Conservation (phyloP, 495 filamentous ascomycete genomes). For the Talaromyces thailandensis region DNA sequence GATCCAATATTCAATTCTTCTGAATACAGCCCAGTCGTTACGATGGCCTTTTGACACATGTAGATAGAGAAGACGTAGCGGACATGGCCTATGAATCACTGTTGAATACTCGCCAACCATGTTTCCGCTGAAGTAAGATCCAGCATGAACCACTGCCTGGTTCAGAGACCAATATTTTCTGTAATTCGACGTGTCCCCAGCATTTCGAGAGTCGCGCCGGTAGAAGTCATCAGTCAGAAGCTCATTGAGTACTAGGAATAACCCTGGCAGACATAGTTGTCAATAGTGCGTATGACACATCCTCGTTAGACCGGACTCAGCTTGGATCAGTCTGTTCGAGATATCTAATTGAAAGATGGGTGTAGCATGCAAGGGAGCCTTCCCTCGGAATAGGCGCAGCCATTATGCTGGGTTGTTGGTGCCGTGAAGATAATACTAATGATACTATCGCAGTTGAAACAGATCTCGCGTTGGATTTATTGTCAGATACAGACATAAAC, state of each 20-base stretch:
- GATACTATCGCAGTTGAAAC: background rate
- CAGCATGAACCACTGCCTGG: background rate
- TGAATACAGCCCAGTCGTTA: background rate
- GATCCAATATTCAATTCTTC: background rate
- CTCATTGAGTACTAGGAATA: background rate
- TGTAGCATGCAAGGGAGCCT: background rate
- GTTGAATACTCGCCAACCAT: background rate
- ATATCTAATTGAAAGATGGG: background rate
- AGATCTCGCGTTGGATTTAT: background rate
- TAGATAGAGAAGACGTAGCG: background rate
- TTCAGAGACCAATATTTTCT: background rate
- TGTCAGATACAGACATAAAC: background rate
- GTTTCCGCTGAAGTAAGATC: background rate
- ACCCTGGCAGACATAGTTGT: background rate
- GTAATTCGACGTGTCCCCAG: background rate
- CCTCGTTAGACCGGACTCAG: background rate
- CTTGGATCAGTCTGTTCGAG: background rate
- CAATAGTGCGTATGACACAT: background rate
- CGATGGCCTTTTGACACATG: background rate
- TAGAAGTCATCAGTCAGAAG: background rate
- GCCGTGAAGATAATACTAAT: background rate
- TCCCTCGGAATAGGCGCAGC: background rate
- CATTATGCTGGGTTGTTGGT: background rate
- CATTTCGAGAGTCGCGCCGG: background rate
- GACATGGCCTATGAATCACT: background rate